Conservation (phyloP, 495 filamentous ascomycete genomes). For the Tuber melanosporum region DNA sequence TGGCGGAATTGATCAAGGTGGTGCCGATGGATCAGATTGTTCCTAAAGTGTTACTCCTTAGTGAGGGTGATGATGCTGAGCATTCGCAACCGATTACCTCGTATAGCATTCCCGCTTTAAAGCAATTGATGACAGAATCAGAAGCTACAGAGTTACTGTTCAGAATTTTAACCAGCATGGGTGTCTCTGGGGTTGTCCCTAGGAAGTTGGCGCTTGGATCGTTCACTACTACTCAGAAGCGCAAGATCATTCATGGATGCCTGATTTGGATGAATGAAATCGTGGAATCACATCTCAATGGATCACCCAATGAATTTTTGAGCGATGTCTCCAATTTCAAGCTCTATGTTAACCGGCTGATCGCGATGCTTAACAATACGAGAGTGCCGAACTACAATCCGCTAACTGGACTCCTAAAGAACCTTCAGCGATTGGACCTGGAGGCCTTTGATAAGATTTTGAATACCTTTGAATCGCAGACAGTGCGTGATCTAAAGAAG, state of each 20-base stretch:
- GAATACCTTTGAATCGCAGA: conserved; percentile 38
- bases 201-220: conserved; percentile 38
- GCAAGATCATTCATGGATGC: conserved; percentile 39
- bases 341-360: conserved; percentile 35
- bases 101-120: conserved; percentile 36
- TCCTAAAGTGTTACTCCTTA: conserved; percentile 39
- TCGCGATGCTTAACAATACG: conserved; percentile 40
- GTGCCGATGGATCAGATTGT: conserved; percentile 42
- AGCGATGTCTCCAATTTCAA: conserved; percentile 38
- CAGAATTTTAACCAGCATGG: conserved; percentile 38
- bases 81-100: conserved; percentile 38
- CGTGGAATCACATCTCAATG: conserved; percentile 33
- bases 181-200: conserved; percentile 34
- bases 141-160: conserved; percentile 40
- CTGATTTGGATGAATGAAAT: conserved; percentile 41
- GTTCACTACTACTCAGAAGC: conserved; percentile 40
- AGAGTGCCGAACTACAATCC: conserved; percentile 34
- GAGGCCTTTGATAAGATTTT: conserved; percentile 38
- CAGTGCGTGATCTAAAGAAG: conserved; percentile 34
- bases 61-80: conserved; percentile 40
- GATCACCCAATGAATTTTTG: conserved; percentile 39
- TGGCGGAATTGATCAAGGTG: conserved; percentile 37
- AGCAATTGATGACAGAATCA: conserved; percentile 34
- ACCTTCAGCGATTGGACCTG: conserved; percentile 30
- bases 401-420: conserved; percentile 33